A percentile compares a stretch with the other conserved stretches of the same genome.
These are phyloP conservation scores for Solanum sitiens DNA, from an alignment of 257 asterid genomes.

Conservation along the genomic window DNA sequence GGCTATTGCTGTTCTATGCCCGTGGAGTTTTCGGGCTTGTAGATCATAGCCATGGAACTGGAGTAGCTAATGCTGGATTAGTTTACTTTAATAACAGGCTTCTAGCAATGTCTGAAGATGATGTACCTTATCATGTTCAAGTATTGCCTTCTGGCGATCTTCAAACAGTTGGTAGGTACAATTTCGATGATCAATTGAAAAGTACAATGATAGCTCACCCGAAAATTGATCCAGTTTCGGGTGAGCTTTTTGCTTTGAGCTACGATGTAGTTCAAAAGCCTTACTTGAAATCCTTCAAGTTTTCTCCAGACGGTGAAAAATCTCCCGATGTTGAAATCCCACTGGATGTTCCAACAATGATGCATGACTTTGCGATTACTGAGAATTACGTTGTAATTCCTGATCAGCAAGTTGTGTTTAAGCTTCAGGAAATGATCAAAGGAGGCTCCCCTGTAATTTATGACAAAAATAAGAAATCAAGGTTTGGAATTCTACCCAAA, in stretches of 20 bases:
- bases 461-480: constrained; percentile 41
- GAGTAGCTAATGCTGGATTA: constrained; percentile 61
- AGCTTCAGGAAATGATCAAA: constrained; percentile 54
- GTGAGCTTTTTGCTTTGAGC: constrained; percentile 49
- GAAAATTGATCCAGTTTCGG: constrained; percentile 49
- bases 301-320: constrained; percentile 31
- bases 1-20: constrained; percentile 40
- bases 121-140: constrained; percentile 45
- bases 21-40: constrained; percentile 40
- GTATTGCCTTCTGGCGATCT: constrained; percentile 34
- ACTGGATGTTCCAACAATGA: constrained; percentile 47
- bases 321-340: constrained; percentile 45
- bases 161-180: constrained; percentile 32
- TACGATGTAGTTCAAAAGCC: constrained; percentile 51
- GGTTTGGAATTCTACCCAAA: constrained; percentile 48
- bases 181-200: constrained; percentile 28
- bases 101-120: constrained; percentile 70
- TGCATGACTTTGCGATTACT: constrained; percentile 74
- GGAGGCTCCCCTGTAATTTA: constrained; percentile 65
- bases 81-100: constrained; percentile 36
- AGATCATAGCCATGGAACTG: constrained; percentile 44
- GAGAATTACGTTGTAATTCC: constrained; percentile 54
- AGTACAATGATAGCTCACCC: constrained; percentile 76
- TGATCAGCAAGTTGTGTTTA: constrained; percentile 70
- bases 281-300: constrained; percentile 42